Base-by-base conservation (phyloP, 768 basidiomycete species). In the Tylopilus rubrobrunneus region DNA sequence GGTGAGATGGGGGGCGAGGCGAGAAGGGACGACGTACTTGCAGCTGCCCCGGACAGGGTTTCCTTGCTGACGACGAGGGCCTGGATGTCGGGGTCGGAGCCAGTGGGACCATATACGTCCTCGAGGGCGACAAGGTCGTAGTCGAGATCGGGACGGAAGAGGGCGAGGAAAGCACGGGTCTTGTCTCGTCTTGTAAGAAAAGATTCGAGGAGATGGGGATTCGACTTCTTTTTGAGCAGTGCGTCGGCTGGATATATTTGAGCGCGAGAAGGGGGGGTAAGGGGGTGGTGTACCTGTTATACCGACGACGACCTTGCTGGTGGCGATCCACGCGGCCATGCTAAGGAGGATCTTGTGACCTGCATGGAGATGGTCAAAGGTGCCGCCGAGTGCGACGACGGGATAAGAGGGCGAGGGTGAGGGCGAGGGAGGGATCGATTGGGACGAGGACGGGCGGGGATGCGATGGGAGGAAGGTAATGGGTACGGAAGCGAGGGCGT, bases 261-360 rank as follows among this genome's bases (percentile, higher is more conserved):
- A 61, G 62, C 40, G 27, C 21, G 52, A 44, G 48, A 36, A 52
- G 44, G 10, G 36, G 41, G 49, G 47, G 49, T 33, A 31, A 44
- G 57, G 19, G 54, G 28, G 40, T 49, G 40, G 78, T 37, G 62
- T 53, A 88, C 91, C 87, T 49, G 92, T 90, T 37, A 98, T 75
- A 5, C 97, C 97, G 58, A 98, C 84, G 56, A 98, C 91, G 63
- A 98, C 73, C 69, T 93, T 94, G 57, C 78, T 69, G 42, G 72
- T 67, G 0, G 94, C 78, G 52, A 98, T 84, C 80, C 87, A 93
- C 1, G 90, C 85, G 12, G 83, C 87, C 85, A 97, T 92, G 64
- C 92, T 90, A 11, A 99, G 80, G 28, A 99, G 81, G 55, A 99
- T 95, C 72, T 97, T 97, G 74, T 99, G 97, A 0, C 96, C 97